Conservation (phyloP, 1,284 basidiomycete species). For the Rhodofomes roseus region DNA sequence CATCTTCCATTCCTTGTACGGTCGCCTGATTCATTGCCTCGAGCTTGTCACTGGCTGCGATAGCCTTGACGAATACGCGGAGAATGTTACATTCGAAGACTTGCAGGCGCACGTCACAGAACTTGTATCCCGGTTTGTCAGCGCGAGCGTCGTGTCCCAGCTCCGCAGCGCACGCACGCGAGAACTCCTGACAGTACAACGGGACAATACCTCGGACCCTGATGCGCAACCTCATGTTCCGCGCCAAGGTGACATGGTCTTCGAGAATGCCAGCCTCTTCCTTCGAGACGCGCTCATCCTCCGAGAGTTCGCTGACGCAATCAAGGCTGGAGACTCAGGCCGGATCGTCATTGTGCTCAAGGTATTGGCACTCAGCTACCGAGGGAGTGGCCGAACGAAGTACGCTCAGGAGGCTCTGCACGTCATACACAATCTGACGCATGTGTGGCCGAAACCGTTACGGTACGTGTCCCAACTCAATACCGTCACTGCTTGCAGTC, state of each 20-base stretch:
- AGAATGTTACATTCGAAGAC: not conserved
- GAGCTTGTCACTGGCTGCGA: conserved; percentile 21
- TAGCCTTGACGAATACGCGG: conserved; percentile 21
- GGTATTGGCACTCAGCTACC: conserved; percentile 28
- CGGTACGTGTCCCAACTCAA: conserved; percentile 16
- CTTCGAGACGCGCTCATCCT: conserved; percentile 29
- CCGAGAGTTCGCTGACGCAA: conserved; percentile 31
- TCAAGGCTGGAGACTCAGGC: conserved; percentile 34
- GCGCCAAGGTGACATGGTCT: conserved; percentile 6
- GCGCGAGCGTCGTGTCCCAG: not conserved
- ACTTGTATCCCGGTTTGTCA: not conserved
- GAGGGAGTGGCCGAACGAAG: conserved; percentile 27
- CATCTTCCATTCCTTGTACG: conserved; percentile 32
- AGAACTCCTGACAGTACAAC: not conserved
- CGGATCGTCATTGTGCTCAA: conserved; percentile 30
- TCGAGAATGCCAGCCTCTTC: conserved; percentile 33
- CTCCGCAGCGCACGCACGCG: not conserved
- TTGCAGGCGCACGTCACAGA: not conserved
- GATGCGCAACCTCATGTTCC: too few species aligned
- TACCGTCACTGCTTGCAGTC: too few species aligned
- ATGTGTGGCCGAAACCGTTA: conserved; percentile 33
- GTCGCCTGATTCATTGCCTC: conserved; percentile 33
- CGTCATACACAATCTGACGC: conserved; percentile 32
- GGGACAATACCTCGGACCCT: too few species aligned
- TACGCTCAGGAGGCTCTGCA: conserved; percentile 35